A percentile compares a stretch with the other conserved stretches of the same genome.
These are phyloP conservation scores for Claviceps sp. DNA, from an alignment of 2,329 filamentous ascomycete genomes.

Conservation along the genomic window DNA sequence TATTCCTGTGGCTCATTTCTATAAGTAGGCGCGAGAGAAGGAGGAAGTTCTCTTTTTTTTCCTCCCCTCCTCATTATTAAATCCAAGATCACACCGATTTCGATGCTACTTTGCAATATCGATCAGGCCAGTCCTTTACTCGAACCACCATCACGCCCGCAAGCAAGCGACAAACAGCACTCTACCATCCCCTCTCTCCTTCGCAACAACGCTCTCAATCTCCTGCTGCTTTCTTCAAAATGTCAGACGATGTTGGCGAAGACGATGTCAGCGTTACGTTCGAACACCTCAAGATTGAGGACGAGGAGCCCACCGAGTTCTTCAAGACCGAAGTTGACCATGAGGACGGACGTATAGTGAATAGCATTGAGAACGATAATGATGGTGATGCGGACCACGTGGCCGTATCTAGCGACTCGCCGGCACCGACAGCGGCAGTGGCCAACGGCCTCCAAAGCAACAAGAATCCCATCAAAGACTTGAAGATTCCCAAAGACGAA, in stretches of 20 bases:
- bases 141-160: background rate
- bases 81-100: no score
- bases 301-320: conserved; percentile 49
- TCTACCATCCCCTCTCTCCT: background rate
- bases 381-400: conserved; percentile 40
- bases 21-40: no score
- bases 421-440: conserved; percentile 25
- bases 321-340: conserved; percentile 42
- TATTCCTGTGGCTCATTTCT: no score
- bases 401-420: conserved; percentile 50
- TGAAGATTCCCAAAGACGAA: conserved; percentile 81
- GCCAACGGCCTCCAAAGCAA: conserved; percentile 39
- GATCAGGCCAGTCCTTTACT: no score
- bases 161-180: background rate
- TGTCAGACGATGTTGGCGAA: conserved; percentile 60
- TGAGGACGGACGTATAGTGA: conserved; percentile 28
- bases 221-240: conserved; percentile 19
- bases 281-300: conserved; percentile 32
- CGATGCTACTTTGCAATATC: no score
- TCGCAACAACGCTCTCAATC: background rate
- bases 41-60: no score
- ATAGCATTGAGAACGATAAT: conserved; percentile 32
- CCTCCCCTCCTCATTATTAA: no score
- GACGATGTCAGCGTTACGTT: conserved; percentile 43
- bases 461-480: conserved; percentile 53